Base-by-base conservation (phyloP, 495 filamentous ascomycete genomes). In the Coniosporium apollinis region DNA sequence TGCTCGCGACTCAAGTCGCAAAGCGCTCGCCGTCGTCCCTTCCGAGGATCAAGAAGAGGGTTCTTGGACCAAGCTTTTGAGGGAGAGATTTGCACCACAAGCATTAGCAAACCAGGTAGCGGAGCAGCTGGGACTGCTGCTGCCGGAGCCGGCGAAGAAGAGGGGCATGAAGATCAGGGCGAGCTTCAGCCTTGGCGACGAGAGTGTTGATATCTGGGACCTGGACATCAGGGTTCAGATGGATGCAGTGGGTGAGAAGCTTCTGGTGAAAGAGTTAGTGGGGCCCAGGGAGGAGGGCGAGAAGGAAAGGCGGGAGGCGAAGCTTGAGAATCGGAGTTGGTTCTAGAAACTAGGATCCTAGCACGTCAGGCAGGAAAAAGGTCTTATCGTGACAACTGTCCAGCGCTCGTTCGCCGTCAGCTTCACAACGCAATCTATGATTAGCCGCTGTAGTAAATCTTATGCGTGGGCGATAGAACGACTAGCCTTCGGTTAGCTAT, bases 221-320 rank as follows among this genome's bases (percentile, higher is more conserved):
- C 22, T 55, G 16, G 51, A 57, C 42, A 18, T 57, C 10, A 13
- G 33, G 8, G 37, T 57, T 31, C 51, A 47, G 8, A 43, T 28
- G 29, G 41, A 34, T 16, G 38, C 45, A 30, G 36, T 36, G 33
- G 20, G n/a, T 3, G n/a, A 13, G 3, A 25, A 15, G 3, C 34
- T 42, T 37, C 35, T 46, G 1, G 48, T 52, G 33, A 19, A 51
- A 4, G 47, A 43, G 26, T 52, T 52, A 42, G 36, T 47, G 29
- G 49, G 51, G 16, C 54, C 54, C 33, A 43, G 51, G 31, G 51
- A 54, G 42, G 54, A 54, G 43, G 33, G 43, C 9, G 54, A 58
- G 43, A 14, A 17, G 1, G 42, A 33, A 22, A 25, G 42, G 28
- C 22, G 42, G 26, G 36, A 28, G 28, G 26, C 19, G 25, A 48